A percentile compares a stretch with the other conserved stretches of the same genome.
These are phyloP conservation scores for Apocynum venetum DNA, from an alignment of 257 asterid species.

Conservation along the genomic window DNA sequence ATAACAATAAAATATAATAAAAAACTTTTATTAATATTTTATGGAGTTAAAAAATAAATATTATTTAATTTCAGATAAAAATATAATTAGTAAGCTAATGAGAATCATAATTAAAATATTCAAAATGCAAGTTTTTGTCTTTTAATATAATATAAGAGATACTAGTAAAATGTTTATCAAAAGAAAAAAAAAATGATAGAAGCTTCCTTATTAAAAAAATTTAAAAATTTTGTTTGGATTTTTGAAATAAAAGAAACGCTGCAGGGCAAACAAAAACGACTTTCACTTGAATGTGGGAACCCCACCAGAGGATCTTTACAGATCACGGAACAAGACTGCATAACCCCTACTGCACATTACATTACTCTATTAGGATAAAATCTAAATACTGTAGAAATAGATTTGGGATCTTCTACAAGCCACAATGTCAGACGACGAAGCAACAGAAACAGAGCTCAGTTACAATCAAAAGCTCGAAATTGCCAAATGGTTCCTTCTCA, in stretches of 20 bases:
- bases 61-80: no score
- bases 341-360: background rate
- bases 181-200: no score
- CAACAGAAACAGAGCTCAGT: constrained; percentile 46
- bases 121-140: no score
- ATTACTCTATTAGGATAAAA: background rate
- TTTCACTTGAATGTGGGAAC: background rate
- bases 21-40: no score
- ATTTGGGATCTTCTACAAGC: background rate
- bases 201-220: no score
- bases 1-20: no score
- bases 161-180: no score
- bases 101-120: no score
- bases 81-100: no score
- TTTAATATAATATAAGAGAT: no score
- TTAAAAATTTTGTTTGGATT: background rate
- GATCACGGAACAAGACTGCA: background rate
- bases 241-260: background rate
- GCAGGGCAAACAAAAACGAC: background rate
- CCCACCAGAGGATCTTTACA: background rate
- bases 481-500: constrained; percentile 96
- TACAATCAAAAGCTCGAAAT: constrained; percentile 76
- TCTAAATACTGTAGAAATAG: background rate
- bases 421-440: constrained; percentile 66
- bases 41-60: no score